phyloP scores from a whole-genome alignment of 2,329 filamentous ascomycete genomes.

The Nigrospora osmanthi region DNA sequence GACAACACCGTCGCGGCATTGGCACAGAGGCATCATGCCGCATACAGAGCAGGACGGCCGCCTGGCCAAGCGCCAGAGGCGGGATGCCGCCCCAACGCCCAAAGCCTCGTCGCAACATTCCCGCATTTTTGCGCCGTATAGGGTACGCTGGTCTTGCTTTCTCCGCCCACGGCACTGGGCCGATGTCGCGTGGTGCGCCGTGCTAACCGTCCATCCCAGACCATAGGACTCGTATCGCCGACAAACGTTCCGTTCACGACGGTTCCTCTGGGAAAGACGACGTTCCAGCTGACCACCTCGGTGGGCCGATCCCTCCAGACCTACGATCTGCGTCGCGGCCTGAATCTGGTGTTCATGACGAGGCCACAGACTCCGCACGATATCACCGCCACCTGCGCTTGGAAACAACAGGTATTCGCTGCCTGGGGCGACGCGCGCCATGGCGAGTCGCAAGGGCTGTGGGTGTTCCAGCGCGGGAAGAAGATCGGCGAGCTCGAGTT shows the following conservation, averaged over 20 bases:
- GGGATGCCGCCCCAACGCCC: slow-evolving; percentile 33
- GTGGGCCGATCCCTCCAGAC: slow-evolving; percentile 87
- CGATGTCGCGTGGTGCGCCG: not conserved
- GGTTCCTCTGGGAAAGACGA: slow-evolving; percentile 82
- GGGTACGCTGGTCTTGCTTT: slow-evolving; percentile 43
- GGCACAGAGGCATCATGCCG: slow-evolving; percentile 32
- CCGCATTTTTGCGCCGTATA: slow-evolving; percentile 85
- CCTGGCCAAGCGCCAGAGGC: slow-evolving; percentile 70
- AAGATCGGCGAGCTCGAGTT: slow-evolving; percentile 68
- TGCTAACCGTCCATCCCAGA: slow-evolving; percentile 41
- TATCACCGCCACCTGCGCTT: slow-evolving; percentile 82
- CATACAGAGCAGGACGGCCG: slow-evolving; percentile 53
- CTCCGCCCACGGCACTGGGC: not conserved
- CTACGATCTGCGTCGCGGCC: slow-evolving; percentile 83
- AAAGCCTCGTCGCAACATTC: slow-evolving; percentile 45
- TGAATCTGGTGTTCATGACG: slow-evolving; percentile 90
- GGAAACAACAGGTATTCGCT: slow-evolving; percentile 81
- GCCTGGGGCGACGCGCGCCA: slow-evolving; percentile 67
- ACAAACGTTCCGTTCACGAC: slow-evolving; percentile 86
- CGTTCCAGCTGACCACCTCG: slow-evolving; percentile 95
- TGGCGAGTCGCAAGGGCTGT: slow-evolving; percentile 59
- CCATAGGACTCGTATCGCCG: slow-evolving; percentile 86
- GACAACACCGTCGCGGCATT: not conserved
- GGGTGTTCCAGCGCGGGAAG: slow-evolving; percentile 88
- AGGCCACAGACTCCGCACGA: slow-evolving; percentile 77